Evolutionary conservation across 1,284 basidiomycete species (phyloP).

Genomic region (Cystobasidium slooffiae): DNA sequence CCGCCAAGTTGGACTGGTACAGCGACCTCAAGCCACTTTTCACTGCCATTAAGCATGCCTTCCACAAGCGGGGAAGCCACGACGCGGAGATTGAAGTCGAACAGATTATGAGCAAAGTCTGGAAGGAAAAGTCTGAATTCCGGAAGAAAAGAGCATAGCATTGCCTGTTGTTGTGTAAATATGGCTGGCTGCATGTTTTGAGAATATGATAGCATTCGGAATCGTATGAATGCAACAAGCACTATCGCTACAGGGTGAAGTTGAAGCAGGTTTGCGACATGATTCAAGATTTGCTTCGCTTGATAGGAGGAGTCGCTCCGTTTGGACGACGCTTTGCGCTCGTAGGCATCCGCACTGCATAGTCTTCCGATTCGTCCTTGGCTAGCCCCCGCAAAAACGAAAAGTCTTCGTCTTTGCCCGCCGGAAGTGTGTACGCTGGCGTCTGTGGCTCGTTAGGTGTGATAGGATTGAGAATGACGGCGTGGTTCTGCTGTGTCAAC

Average conservation of each 20-base stretch:
- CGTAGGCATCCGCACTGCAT: slow-evolving; percentile 1
- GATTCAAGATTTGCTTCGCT: slow-evolving; percentile 6
- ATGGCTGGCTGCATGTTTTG: neutral
- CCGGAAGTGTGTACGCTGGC: slow-evolving; percentile 21
- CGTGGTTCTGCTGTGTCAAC: slow-evolving; percentile 33
- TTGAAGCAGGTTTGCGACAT: neutral
- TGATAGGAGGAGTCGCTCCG: neutral
- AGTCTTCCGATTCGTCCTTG: slow-evolving; percentile 15
- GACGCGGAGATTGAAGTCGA: slow-evolving; percentile 24
- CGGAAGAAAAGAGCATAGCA: neutral
- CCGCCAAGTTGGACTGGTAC: slow-evolving; percentile 4
- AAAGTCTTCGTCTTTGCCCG: slow-evolving; percentile 16
- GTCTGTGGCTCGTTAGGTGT: slow-evolving; percentile 31
- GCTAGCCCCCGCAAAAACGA: slow-evolving; percentile 17
- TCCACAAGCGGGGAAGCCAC: neutral
- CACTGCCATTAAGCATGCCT: slow-evolving; percentile 11
- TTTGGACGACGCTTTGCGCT: neutral
- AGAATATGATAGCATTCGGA: neutral
- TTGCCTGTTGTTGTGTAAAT: neutral
- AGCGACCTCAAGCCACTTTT: slow-evolving; percentile 27
- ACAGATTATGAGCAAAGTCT: slow-evolving; percentile 13
- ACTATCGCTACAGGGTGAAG: neutral
- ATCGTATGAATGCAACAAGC: too few relatives aligned
- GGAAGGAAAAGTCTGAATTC: neutral
- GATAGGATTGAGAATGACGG: slow-evolving; percentile 36